Conservation (phyloP, 2,329 filamentous ascomycete genomes). For the Colletotrichum phormii region DNA sequence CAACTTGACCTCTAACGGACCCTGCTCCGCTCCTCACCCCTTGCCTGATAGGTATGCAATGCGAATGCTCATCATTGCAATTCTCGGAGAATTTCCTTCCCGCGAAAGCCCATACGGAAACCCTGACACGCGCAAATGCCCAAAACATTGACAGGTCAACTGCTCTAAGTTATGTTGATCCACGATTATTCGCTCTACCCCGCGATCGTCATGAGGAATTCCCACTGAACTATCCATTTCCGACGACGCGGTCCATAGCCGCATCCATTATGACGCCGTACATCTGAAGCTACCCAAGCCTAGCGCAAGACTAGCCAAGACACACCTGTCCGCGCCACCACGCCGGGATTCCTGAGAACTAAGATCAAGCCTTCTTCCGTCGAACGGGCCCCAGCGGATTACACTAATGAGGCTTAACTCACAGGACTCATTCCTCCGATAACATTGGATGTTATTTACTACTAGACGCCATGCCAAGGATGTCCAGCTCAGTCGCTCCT, state of each 20-base stretch:
- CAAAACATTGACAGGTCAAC: neutral
- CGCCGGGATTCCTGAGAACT: neutral
- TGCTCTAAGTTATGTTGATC: neutral
- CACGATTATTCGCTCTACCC: neutral
- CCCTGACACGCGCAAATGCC: neutral
- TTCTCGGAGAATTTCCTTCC: neutral
- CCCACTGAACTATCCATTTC: neutral
- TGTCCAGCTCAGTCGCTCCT: neutral
- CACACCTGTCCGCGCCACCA: neutral
- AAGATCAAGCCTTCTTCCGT: neutral
- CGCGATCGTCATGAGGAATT: neutral
- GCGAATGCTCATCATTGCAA: neutral
- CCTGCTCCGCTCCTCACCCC: neutral
- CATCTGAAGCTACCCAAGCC: slow-evolving; percentile 1
- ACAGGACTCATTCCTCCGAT: neutral
- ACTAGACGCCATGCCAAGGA: slow-evolving; percentile 26
- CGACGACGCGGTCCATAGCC: neutral
- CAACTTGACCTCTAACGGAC: neutral
- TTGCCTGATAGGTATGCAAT: neutral
- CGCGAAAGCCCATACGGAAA: neutral
- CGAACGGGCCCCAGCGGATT: neutral
- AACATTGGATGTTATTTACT: neutral
- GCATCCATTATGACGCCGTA: slow-evolving; percentile 5
- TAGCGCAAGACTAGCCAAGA: neutral
- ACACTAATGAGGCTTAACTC: neutral